Evolutionary conservation across 495 filamentous ascomycete genomes (phyloP).

Genomic region (Cercophora samala): DNA sequence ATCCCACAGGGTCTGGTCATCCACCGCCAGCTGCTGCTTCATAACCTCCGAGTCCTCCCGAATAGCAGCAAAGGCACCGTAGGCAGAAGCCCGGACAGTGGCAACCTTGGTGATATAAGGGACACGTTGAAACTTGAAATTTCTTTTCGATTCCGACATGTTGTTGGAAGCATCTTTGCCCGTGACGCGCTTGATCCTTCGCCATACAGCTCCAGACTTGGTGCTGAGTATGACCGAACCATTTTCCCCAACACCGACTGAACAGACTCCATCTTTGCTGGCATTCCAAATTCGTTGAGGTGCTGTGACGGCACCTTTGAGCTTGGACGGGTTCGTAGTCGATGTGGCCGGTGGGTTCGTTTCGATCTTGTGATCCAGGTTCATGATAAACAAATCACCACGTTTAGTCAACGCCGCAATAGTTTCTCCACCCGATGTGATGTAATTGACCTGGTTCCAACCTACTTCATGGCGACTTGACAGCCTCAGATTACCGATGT

Average conservation of each 20-base stretch:
- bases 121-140: conserved; percentile 88
- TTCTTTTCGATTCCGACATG: conserved; percentile 53
- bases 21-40: conserved; percentile 65
- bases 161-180: conserved; percentile 65
- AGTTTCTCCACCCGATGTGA: conserved; percentile 81
- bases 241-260: conserved; percentile 86
- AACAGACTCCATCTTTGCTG: conserved; percentile 76
- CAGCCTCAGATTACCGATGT: conserved; percentile 61
- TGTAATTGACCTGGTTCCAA: conserved; percentile 64
- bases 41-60: conserved; percentile 83
- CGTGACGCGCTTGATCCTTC: conserved; percentile 73
- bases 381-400: conserved; percentile 82
- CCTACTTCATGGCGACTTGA: conserved; percentile 63
- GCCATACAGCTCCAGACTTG: conserved; percentile 87
- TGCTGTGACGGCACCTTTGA: conserved; percentile 68
- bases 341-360: conserved; percentile 58
- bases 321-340: conserved; percentile 86
- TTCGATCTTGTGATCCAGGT: conserved; percentile 64
- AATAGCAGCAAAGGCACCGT: conserved; percentile 83
- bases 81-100: conserved; percentile 79
- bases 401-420: conserved; percentile 79
- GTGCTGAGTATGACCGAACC: conserved; percentile 95
- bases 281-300: conserved; percentile 83
- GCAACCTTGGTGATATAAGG: conserved; percentile 79
- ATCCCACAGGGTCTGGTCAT: conserved; percentile 63